Percentiles rank a stretch among this genome's conserved stretches.
Evolutionary conservation across 2,329 filamentous ascomycete species (phyloP).

Genomic region (Colletotrichum falcatum): DNA sequence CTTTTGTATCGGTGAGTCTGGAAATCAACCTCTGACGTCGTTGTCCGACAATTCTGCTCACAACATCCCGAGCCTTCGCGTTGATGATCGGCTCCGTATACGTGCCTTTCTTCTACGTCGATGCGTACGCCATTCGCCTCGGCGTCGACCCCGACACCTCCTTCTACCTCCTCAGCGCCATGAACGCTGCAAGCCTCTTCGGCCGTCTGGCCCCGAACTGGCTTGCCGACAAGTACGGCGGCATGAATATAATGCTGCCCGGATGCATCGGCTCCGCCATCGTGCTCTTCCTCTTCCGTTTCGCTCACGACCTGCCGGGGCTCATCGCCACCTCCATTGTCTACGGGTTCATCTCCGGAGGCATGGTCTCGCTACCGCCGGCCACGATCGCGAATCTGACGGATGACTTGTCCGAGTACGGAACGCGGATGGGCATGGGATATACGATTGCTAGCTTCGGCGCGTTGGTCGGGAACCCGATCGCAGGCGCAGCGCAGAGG

Average conservation of each 20-base stretch:
- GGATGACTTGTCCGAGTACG: conserved; percentile 32
- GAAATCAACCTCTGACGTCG: neutral
- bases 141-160: conserved; percentile 31
- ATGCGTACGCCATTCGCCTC: conserved; percentile 30
- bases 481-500: conserved; percentile 32
- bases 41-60: neutral
- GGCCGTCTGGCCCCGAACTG: conserved; percentile 41
- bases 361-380: conserved; percentile 38
- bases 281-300: conserved; percentile 32
- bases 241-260: conserved; percentile 35
- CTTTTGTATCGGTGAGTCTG: conserved; percentile 27
- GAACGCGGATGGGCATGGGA: conserved; percentile 40
- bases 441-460: conserved; percentile 39
- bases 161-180: conserved; percentile 39
- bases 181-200: conserved; percentile 41
- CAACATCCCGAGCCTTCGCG: conserved; percentile 14
- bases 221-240: conserved; percentile 39
- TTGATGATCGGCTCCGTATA: conserved; percentile 37
- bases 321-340: conserved; percentile 32
- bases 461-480: conserved; percentile 39
- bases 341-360: conserved; percentile 42
- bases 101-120: conserved; percentile 36
- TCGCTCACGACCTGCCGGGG: conserved; percentile 26
- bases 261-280: conserved; percentile 33
- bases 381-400: conserved; percentile 37